These are phyloP conservation scores for Colletotrichum sp. DNA, from an alignment of 2,329 filamentous ascomycete genomes.

Conservation along the genomic window DNA sequence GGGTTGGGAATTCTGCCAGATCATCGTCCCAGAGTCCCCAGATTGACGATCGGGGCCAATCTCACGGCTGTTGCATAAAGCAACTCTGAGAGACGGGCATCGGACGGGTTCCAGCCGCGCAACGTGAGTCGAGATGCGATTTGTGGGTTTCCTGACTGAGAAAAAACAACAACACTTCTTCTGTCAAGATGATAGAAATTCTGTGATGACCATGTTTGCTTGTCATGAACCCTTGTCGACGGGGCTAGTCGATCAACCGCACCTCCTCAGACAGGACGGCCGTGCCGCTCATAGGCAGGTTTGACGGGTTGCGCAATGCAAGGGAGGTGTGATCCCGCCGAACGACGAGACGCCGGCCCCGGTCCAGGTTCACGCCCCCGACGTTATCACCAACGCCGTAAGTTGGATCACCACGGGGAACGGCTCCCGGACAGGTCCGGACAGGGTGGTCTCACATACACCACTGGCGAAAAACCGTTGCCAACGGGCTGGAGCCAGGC, in stretches of 20 bases:
- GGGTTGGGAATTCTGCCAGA: not conserved
- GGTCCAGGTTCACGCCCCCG: not conserved
- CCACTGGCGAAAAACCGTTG: not conserved
- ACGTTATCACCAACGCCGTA: not conserved
- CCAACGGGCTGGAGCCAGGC: not conserved
- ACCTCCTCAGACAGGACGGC: not conserved
- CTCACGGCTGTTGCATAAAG: not conserved
- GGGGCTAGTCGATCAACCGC: slow-evolving; percentile 10
- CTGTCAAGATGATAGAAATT: not conserved
- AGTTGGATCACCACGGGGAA: slow-evolving; percentile 7
- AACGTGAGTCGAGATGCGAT: not conserved
- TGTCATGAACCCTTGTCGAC: slow-evolving; percentile 8
- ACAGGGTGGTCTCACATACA: not conserved
- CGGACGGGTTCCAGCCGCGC: not conserved
- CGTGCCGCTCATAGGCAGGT: not conserved
- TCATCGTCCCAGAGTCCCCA: not conserved
- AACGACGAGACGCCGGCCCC: not conserved
- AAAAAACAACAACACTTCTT: not conserved
- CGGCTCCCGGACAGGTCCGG: slow-evolving; percentile 1
- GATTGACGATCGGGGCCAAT: slow-evolving; percentile 5
- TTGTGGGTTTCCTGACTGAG: not conserved
- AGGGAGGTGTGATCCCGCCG: not conserved
- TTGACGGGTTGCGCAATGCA: not conserved
- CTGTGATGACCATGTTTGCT: not conserved
- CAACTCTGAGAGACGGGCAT: not conserved